Percentiles rank a stretch among this genome's conserved stretches.
Conservation (phyloP, 2,329 filamentous ascomycete species). For the Penicillium sp. region DNA sequence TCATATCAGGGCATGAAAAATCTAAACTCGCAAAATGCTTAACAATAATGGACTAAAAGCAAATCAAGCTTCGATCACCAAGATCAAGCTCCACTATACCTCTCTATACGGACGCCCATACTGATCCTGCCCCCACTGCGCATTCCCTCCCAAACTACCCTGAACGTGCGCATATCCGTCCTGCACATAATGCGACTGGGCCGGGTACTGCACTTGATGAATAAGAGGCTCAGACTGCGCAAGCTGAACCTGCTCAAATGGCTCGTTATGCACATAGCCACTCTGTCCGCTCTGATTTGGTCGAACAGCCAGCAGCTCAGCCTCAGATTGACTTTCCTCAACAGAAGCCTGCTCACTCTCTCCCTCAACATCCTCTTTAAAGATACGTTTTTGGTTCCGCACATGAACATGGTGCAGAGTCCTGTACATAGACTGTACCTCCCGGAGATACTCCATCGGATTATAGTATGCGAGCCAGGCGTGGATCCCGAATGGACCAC, state of each 20-base stretch:
- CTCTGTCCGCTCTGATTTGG: background rate
- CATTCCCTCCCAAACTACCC: background rate
- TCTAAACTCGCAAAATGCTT: background rate
- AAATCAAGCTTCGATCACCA: background rate
- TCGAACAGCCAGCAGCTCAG: background rate
- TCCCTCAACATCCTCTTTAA: background rate
- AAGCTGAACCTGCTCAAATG: background rate
- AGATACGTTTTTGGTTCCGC: background rate
- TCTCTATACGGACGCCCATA: background rate
- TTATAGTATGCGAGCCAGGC: conserved; percentile 14
- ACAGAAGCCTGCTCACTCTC: background rate
- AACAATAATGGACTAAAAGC: background rate
- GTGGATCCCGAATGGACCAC: conserved; percentile 9
- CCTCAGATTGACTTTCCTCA: background rate
- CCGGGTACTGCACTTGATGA: background rate
- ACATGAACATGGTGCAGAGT: conserved; percentile 4
- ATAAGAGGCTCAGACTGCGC: background rate
- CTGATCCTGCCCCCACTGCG: background rate
- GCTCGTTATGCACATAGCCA: background rate
- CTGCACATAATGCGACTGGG: background rate
- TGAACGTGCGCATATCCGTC: background rate
- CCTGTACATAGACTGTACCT: conserved; percentile 6
- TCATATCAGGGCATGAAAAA: background rate
- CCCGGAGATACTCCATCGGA: conserved; percentile 4
- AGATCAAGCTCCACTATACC: background rate